These are phyloP conservation scores for Colletotrichum spaethianum DNA, from an alignment of 2,329 filamentous ascomycete species.

Conservation along the genomic window DNA sequence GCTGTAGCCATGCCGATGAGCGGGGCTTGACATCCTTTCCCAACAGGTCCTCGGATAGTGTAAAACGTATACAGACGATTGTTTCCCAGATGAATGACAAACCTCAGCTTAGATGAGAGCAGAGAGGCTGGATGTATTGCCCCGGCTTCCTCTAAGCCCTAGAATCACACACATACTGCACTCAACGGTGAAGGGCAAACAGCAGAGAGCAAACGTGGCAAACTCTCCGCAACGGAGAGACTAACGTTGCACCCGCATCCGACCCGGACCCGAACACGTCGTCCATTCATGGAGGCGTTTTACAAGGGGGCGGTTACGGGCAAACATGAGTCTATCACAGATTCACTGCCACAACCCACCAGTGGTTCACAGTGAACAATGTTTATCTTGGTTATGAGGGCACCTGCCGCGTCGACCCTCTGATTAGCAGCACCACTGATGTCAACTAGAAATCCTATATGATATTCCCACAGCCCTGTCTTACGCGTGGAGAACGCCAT, in stretches of 20 bases:
- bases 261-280: constrained; percentile 14
- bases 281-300: background rate
- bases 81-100: background rate
- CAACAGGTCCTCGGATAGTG: no score
- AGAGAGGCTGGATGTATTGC: background rate
- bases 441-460: background rate
- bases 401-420: background rate
- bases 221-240: constrained; percentile 4
- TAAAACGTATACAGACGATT: background rate
- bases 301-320: background rate
- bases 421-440: background rate
- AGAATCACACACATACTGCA: background rate
- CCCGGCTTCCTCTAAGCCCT: background rate
- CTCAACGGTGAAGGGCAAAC: background rate
- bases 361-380: constrained; percentile 4
- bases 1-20: background rate
- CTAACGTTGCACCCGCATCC: constrained; percentile 32
- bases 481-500: no score
- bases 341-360: background rate
- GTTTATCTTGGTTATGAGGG: background rate
- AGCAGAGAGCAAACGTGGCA: constrained; percentile 22
- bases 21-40: background rate
- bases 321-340: constrained; percentile 4
- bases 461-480: no score
- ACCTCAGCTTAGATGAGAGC: no score